Evolutionary conservation across 2,329 filamentous ascomycete genomes (phyloP).

Genomic region (Exophiala mesophila): DNA sequence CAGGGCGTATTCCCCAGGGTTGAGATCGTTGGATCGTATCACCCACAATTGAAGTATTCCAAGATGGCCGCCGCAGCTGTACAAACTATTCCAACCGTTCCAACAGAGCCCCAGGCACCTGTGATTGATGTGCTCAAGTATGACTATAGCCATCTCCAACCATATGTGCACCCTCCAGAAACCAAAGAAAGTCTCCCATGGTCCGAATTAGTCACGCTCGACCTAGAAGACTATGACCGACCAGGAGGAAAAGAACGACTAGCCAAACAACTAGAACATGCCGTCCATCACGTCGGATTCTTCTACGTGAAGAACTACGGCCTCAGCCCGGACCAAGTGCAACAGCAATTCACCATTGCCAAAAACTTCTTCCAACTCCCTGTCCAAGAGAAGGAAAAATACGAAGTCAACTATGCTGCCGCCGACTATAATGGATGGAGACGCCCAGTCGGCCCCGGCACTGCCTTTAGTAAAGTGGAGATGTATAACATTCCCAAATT

Average conservation of each 20-base stretch:
- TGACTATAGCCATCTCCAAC: conserved; percentile 14
- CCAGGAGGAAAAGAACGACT: conserved; percentile 51
- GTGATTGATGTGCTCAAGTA: conserved; percentile 14
- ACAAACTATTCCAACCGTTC: neutral
- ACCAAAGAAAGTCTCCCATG: conserved; percentile 33
- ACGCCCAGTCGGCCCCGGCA: conserved; percentile 38
- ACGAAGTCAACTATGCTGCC: conserved; percentile 37
- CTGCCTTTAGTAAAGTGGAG: conserved; percentile 48
- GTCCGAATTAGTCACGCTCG: conserved; percentile 55
- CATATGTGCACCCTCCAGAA: conserved; percentile 17
- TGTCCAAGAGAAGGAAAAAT: neutral
- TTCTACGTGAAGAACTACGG: conserved; percentile 61
- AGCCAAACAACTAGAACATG: conserved; percentile 50
- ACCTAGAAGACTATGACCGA: conserved; percentile 49
- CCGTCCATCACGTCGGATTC: conserved; percentile 50
- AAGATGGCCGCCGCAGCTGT: conserved; percentile 7
- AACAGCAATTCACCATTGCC: conserved; percentile 56
- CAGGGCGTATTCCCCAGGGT: no score
- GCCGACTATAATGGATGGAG: conserved; percentile 55
- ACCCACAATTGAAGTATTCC: neutral
- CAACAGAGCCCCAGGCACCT: conserved; percentile 4
- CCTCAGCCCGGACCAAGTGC: conserved; percentile 51
- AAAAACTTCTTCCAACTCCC: conserved; percentile 46
- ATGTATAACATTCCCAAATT: conserved; percentile 59
- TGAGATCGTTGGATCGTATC: neutral